Percentiles rank a stretch among this genome's conserved stretches.
These are phyloP conservation scores for Fragosphaeria purpurea DNA, from an alignment of 2,329 filamentous ascomycete genomes.

Conservation along the genomic window DNA sequence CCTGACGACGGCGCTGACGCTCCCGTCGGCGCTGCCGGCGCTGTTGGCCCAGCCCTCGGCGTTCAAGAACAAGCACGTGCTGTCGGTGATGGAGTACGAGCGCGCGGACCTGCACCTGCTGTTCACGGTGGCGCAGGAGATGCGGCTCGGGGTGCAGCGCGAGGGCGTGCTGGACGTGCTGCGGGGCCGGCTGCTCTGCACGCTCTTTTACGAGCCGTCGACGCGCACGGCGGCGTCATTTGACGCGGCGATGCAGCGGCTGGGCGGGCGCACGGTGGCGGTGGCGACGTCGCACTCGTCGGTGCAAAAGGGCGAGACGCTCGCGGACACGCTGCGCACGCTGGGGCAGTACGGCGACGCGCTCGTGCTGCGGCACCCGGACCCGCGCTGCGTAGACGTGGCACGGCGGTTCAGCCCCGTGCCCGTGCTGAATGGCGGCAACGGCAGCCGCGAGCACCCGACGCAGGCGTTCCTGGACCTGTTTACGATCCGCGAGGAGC, in stretches of 20 bases:
- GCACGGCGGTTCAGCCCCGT: constrained; percentile 82
- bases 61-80: constrained; percentile 82
- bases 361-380: constrained; percentile 88
- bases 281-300: constrained; percentile 79
- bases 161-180: constrained; percentile 83
- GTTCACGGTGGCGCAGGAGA: constrained; percentile 95
- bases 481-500: constrained; percentile 95
- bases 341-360: constrained; percentile 91
- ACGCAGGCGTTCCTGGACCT: constrained; percentile 96
- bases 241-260: constrained; percentile 95
- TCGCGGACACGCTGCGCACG: constrained; percentile 89
- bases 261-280: constrained; percentile 76
- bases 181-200: constrained; percentile 76
- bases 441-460: constrained; percentile 90
- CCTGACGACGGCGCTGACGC: not conserved
- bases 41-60: constrained; percentile 65
- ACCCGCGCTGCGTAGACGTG: constrained; percentile 67
- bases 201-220: constrained; percentile 95
- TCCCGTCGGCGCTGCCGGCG: constrained; percentile 41
- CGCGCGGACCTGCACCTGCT: constrained; percentile 82
- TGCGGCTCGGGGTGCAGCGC: constrained; percentile 88
- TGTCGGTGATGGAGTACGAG: constrained; percentile 85
- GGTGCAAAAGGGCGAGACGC: constrained; percentile 85
- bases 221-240: constrained; percentile 94
- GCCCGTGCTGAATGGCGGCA: constrained; percentile 93